Conservation (phyloP, 2,329 filamentous ascomycete species). For the Massarina eburnea region DNA sequence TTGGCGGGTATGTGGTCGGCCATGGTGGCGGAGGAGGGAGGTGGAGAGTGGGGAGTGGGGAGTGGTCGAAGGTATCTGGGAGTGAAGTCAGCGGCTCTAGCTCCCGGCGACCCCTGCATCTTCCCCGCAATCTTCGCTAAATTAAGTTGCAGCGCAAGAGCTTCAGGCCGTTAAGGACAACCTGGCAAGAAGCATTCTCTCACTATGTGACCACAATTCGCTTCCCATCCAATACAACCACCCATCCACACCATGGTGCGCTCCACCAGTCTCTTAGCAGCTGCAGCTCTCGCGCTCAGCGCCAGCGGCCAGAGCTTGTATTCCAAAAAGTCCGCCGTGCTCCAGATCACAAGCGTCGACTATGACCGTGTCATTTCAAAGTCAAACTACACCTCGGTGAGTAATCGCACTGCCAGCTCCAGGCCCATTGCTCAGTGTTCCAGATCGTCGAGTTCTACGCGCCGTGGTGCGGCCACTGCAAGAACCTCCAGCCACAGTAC, state of each 20-base stretch:
- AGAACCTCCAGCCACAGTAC: constrained; percentile 93
- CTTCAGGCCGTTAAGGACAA: constrained; percentile 21
- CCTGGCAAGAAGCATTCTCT: constrained; percentile 13
- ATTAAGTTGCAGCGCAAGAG: not conserved
- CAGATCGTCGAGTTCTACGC: constrained; percentile 73
- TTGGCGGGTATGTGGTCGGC: constrained; percentile 68
- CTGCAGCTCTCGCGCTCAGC: constrained; percentile 67
- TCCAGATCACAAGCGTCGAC: constrained; percentile 76
- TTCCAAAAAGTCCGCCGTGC: constrained; percentile 79
- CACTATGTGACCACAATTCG: constrained; percentile 17
- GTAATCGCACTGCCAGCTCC: constrained; percentile 27
- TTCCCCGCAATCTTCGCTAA: no score
- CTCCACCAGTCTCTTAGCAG: constrained; percentile 48
- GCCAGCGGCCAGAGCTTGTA: constrained; percentile 74
- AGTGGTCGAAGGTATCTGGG: not conserved
- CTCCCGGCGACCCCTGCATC: not conserved
- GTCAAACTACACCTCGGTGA: constrained; percentile 89
- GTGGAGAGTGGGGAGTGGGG: not conserved
- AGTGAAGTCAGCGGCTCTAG: constrained; percentile 9
- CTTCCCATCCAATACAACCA: not conserved
- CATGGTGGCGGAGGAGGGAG: constrained; percentile 55
- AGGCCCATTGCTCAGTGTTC: constrained; percentile 6
- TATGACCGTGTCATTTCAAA: constrained; percentile 82
- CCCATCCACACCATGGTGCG: constrained; percentile 34
- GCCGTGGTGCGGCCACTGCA: constrained; percentile 96